phyloP scores from a whole-genome alignment of 2,329 filamentous ascomycete species.

The Talaromyces sp. region DNA sequence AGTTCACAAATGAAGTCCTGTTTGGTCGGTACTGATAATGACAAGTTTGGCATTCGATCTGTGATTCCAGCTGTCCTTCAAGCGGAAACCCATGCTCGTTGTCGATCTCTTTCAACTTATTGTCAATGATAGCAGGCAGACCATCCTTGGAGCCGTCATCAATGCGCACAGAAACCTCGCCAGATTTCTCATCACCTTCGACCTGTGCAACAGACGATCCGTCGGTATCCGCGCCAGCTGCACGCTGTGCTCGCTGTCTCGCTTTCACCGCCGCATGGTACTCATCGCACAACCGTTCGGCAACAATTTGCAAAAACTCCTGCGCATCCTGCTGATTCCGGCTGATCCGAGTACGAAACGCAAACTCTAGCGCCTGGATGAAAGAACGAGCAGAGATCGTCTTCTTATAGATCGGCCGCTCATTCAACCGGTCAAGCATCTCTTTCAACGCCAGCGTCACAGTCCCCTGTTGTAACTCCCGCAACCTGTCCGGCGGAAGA shows the following conservation, averaged over 20 bases:
- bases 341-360: slow-evolving; percentile 87
- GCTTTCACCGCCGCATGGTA: slow-evolving; percentile 82
- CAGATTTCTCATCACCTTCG: slow-evolving; percentile 24
- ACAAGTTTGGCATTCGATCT: slow-evolving; percentile 88
- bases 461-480: slow-evolving; percentile 71
- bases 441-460: slow-evolving; percentile 88
- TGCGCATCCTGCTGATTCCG: slow-evolving; percentile 96
- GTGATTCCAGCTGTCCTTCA: slow-evolving; percentile 89
- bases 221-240: slow-evolving; percentile 14
- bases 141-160: slow-evolving; percentile 37
- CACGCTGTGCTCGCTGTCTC: slow-evolving; percentile 47
- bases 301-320: slow-evolving; percentile 91
- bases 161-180: slow-evolving; percentile 35
- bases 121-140: slow-evolving; percentile 38
- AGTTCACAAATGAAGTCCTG: slow-evolving; percentile 81
- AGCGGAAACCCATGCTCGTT: slow-evolving; percentile 71
- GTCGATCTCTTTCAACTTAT: slow-evolving; percentile 38
- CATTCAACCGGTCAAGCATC: slow-evolving; percentile 87
- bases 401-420: slow-evolving; percentile 89
- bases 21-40: slow-evolving; percentile 84
- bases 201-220: slow-evolving; percentile 2
- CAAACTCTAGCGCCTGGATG: slow-evolving; percentile 75
- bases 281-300: slow-evolving; percentile 88
- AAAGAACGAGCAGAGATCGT: slow-evolving; percentile 87
- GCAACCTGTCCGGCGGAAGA: slow-evolving; percentile 49